A percentile compares a stretch with the other conserved stretches of the same genome.
These are phyloP conservation scores for Berberis thunbergii DNA, from an alignment of 164 flowering plant genomes.

Conservation along the genomic window DNA sequence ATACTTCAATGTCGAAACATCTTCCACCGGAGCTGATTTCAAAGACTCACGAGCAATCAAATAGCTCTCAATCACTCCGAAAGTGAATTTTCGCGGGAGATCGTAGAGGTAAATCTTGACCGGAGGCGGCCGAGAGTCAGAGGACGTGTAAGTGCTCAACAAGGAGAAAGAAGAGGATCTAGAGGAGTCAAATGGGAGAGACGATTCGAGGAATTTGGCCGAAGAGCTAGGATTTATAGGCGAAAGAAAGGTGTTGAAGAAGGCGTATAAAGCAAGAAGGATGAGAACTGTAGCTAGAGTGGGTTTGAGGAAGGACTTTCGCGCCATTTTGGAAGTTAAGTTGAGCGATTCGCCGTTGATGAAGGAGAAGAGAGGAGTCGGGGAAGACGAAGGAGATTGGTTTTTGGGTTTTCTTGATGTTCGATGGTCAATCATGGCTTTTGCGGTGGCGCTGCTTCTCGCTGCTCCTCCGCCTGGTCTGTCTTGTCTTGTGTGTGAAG, in stretches of 20 bases:
- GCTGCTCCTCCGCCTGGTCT: too few relatives aligned
- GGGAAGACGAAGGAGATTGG: too few relatives aligned
- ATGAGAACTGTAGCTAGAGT: slow-evolving; percentile 26
- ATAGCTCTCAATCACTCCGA: slow-evolving; percentile 77
- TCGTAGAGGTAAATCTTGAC: slow-evolving; percentile 66
- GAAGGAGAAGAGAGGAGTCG: too few relatives aligned
- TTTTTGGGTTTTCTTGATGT: too few relatives aligned
- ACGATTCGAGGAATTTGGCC: not conserved
- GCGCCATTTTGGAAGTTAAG: slow-evolving; percentile 16
- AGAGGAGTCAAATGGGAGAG: slow-evolving; percentile 4
- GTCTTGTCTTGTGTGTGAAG: too few relatives aligned
- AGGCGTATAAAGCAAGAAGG: slow-evolving; percentile 30
- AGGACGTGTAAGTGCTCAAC: slow-evolving; percentile 1
- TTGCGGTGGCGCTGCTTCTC: too few relatives aligned
- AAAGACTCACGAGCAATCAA: slow-evolving; percentile 32
- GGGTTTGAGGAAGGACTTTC: slow-evolving; percentile 31
- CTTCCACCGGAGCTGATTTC: slow-evolving; percentile 6
- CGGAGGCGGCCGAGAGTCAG: slow-evolving; percentile 6
- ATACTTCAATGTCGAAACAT: slow-evolving; percentile 34
- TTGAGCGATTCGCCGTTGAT: too few relatives aligned
- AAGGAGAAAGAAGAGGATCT: not conserved
- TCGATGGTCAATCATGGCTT: too few relatives aligned
- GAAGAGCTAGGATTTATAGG: slow-evolving; percentile 16
- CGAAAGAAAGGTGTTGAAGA: slow-evolving; percentile 34
- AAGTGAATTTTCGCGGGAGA: slow-evolving; percentile 74